A percentile compares a stretch with the other conserved stretches of the same genome.
Evolutionary conservation across 257 asterid genomes (phyloP).

Genomic region (Jaltomata sinuosa): DNA sequence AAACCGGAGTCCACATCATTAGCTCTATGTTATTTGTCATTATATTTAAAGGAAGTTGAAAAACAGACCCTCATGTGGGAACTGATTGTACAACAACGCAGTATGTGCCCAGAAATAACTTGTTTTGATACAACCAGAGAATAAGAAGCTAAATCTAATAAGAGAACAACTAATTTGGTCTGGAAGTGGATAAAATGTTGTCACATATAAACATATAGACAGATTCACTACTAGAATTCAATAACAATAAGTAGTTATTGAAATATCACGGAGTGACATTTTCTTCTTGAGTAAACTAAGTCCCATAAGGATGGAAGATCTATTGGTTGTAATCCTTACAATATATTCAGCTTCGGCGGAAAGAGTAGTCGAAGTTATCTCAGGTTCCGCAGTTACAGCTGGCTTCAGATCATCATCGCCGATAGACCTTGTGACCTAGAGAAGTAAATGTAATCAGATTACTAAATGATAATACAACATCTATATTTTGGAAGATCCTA

Average conservation of each 20-base stretch:
- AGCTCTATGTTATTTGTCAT: not conserved
- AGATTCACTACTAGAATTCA: not conserved
- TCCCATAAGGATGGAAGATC: not conserved
- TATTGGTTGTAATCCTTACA: slow-evolving; percentile 25
- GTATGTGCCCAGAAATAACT: not conserved
- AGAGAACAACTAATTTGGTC: not conserved
- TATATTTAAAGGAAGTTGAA: not conserved
- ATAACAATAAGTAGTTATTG: not conserved
- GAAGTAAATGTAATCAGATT: not conserved
- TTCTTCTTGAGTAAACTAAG: not conserved
- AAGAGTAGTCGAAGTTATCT: slow-evolving; percentile 59
- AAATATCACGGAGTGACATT: not conserved
- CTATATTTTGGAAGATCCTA: not conserved
- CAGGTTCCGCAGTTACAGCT: slow-evolving; percentile 93
- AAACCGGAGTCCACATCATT: not conserved
- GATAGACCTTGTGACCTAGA: slow-evolving; percentile 87
- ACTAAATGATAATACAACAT: not conserved
- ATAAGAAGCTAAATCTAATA: not conserved
- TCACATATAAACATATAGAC: not conserved
- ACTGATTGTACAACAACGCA: not conserved
- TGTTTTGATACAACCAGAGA: not conserved
- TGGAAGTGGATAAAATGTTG: not conserved
- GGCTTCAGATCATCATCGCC: slow-evolving; percentile 99
- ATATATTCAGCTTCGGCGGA: slow-evolving; percentile 75
- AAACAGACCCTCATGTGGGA: not conserved